phyloP scores from a whole-genome alignment of 345 rosid genomes.

The Eucalyptus erythrocorys region DNA sequence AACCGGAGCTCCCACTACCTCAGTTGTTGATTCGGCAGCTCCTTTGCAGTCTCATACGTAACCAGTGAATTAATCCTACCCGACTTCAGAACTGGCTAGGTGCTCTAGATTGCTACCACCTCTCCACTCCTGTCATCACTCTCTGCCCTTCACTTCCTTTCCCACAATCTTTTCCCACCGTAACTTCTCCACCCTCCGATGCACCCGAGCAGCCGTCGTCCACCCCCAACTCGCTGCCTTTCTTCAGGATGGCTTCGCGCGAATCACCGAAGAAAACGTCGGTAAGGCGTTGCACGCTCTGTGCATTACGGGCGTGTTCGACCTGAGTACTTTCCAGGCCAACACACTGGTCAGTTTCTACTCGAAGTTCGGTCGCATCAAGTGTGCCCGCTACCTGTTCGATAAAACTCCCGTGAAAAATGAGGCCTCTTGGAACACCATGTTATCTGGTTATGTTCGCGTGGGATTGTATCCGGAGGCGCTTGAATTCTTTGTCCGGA shows the following conservation, averaged over 20 bases:
- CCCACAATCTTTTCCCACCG: neutral
- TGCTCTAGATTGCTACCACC: neutral
- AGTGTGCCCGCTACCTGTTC: constrained; percentile 52
- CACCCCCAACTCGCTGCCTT: constrained; percentile 29
- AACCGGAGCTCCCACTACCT: neutral
- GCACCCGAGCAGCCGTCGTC: constrained; percentile 45
- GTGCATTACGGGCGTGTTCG: constrained; percentile 41
- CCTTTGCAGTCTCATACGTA: neutral
- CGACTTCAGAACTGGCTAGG: neutral
- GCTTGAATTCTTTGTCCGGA: constrained; percentile 25
- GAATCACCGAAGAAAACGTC: constrained; percentile 28
- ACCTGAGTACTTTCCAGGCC: constrained; percentile 21
- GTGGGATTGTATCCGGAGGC: constrained; percentile 32
- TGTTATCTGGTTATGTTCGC: constrained; percentile 64
- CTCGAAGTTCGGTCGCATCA: constrained; percentile 29
- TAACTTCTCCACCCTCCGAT: constrained; percentile 13
- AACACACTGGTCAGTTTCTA: constrained; percentile 75
- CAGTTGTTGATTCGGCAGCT: neutral
- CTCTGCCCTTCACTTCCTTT: neutral
- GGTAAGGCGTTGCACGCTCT: constrained; percentile 76
- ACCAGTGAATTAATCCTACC: neutral
- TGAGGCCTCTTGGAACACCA: constrained; percentile 76
- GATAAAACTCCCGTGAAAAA: constrained; percentile 58
- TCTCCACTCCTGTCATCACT: neutral
- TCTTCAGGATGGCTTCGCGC: constrained; percentile 65